These are phyloP conservation scores for Yamadazyma akitaensis DNA, from an alignment of 805 yeast genomes.

Conservation along the genomic window DNA sequence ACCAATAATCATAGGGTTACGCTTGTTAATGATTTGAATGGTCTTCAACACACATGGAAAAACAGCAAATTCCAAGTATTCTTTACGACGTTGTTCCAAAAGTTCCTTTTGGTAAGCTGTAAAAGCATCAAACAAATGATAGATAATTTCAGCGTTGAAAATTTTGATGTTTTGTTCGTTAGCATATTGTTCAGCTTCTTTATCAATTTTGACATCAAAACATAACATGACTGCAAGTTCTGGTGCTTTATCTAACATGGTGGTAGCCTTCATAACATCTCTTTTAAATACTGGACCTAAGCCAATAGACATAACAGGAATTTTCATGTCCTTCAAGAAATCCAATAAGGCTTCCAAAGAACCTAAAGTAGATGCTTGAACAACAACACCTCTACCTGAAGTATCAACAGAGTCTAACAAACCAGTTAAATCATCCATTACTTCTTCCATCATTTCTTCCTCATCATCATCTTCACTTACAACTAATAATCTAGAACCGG, in stretches of 20 bases:
- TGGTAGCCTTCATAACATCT: conserved; percentile 95
- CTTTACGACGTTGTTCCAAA: conserved; percentile 86
- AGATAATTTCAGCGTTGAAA: conserved; percentile 94
- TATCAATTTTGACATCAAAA: conserved; percentile 95
- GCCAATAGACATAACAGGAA: conserved; percentile 98
- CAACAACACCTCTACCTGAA: conserved; percentile 95
- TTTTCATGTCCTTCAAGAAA: conserved; percentile 97
- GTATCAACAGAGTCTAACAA: conserved; percentile 91
- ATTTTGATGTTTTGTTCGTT: conserved; percentile 87
- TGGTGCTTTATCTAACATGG: conserved; percentile 96
- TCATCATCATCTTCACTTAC: conserved; percentile 98
- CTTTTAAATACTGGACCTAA: conserved; percentile 97
- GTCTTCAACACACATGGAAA: conserved; percentile 96
- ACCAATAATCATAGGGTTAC: conserved; percentile 99
- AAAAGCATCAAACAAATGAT: conserved; percentile 93
- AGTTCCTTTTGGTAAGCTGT: conserved; percentile 87
- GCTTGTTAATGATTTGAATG: conserved; percentile 92
- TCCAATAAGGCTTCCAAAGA: conserved; percentile 95
- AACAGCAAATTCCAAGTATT: conserved; percentile 81
- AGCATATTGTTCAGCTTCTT: conserved; percentile 98
- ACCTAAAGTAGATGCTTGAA: conserved; percentile 98
- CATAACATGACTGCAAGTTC: conserved; percentile 97
- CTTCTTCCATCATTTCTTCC: conserved; percentile 95
- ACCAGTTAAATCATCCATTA: conserved; percentile 97
- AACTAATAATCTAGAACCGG: conserved; percentile 93